Evolutionary conservation across 305 asterid genomes (phyloP).

Genomic region (Nicotiana rustica): DNA sequence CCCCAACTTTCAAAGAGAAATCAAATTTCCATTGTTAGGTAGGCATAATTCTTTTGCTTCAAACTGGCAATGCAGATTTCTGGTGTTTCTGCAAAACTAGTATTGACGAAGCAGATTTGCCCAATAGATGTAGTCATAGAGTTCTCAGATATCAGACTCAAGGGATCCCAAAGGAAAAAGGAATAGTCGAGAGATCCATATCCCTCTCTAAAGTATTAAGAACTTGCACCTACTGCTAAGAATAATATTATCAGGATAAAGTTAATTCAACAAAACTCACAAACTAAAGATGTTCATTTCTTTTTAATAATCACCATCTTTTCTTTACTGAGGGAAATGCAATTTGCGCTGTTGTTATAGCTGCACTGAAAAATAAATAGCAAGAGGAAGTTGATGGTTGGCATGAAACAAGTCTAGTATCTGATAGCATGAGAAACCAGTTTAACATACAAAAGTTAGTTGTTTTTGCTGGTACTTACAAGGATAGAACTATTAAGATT

Average conservation of each 20-base stretch:
- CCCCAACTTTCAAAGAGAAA: background rate
- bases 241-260: background rate
- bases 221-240: background rate
- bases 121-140: background rate
- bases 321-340: background rate
- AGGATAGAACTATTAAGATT: background rate
- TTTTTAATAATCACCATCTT: background rate
- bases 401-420: background rate
- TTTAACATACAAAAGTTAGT: background rate
- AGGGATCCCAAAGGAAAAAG: constrained; percentile 5
- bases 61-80: background rate
- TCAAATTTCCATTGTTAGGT: background rate
- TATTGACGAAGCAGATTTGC: background rate
- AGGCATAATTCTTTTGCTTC: background rate
- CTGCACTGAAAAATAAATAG: constrained; percentile 11
- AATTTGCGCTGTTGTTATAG: background rate
- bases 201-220: background rate
- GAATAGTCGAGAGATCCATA: background rate
- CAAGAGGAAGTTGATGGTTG: background rate
- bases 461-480: background rate
- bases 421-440: background rate
- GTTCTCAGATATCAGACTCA: background rate
- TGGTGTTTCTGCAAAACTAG: background rate
- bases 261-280: background rate
- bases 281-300: constrained; percentile 1